Evolutionary conservation across 2,329 filamentous ascomycete genomes (phyloP), one percentile per base, ranked within the genome.

Genomic region (Fusarium sp.): DNA sequence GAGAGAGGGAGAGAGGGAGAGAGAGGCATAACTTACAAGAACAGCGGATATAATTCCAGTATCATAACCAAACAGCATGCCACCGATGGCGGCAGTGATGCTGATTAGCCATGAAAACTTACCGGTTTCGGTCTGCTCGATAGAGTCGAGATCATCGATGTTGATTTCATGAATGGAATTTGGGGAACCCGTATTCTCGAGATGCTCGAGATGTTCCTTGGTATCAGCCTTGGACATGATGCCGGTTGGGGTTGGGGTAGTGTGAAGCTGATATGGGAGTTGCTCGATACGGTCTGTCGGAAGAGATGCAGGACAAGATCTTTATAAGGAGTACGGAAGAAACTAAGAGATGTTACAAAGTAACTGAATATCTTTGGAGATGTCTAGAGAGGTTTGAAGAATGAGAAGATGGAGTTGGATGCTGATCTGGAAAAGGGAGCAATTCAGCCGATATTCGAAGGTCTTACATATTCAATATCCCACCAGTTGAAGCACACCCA

Each of bases 31-130:
- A n/a, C n/a, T n/a, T 35, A 51, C 67, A 31, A 82, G 63, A 11
- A 80, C 80, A 12, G 81, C 72, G 1, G 77, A 80, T n/a, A 84
- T 82, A 45, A 84, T 82, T 12, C 83, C 83, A 3, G 83, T 83
- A 28, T 78, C 76, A 28, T 78, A 78, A 30, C 69, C 75, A 41
- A 84, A 84, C 13, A 84, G 79, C 61, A 83, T 78, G 16, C 82
- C 82, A 6, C 82, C 82, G 20, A 83, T 79, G 38, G 81, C 77
- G 47, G 74, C 75, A 13, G 75, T 78, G 33, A 78, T 71, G 16
- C 70, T 75, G 30, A 78, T 71, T 5, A 78, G 76, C 76, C 76
- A 78, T 4, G 75, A 70, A 45, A 71, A 78, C 33, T 71, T 77
- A 16, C 74, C 74, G 14, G 75, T 73, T 56, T 75, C 61, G 51